Evolutionary conservation across 2,329 filamentous ascomycete species (phyloP).

Genomic region (Fragosphaeria purpurea): DNA sequence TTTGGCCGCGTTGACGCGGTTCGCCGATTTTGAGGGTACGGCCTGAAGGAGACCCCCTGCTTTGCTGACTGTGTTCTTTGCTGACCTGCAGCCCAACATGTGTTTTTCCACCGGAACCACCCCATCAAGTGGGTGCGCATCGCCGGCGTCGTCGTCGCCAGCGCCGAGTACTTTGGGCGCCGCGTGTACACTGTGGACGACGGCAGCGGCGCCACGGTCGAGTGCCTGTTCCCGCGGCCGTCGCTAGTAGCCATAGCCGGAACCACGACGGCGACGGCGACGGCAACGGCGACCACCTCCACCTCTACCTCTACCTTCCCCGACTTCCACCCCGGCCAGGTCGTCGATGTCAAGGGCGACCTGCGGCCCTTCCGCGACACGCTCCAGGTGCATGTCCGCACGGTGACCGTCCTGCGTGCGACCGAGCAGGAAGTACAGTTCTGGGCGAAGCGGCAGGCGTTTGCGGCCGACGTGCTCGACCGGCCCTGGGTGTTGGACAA

Average conservation of each 20-base stretch:
- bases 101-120: slow-evolving; percentile 62
- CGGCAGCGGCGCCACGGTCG: slow-evolving; percentile 50
- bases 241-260: too few relatives aligned
- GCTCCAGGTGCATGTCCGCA: slow-evolving; percentile 41
- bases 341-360: slow-evolving; percentile 48
- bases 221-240: slow-evolving; percentile 25
- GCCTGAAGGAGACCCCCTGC: not conserved
- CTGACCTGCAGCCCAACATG: slow-evolving; percentile 33
- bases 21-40: slow-evolving; percentile 44
- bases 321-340: slow-evolving; percentile 25
- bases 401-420: slow-evolving; percentile 34
- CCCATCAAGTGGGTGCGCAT: slow-evolving; percentile 68
- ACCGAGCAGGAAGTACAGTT: slow-evolving; percentile 49
- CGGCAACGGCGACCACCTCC: not conserved
- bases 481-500: slow-evolving; percentile 45
- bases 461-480: slow-evolving; percentile 39
- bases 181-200: slow-evolving; percentile 53
- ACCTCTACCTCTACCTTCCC: slow-evolving; percentile 12
- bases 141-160: slow-evolving; percentile 57
- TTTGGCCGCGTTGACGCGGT: slow-evolving; percentile 36
- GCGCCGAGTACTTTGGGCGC: slow-evolving; percentile 38
- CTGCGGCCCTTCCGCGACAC: slow-evolving; percentile 36
- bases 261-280: too few relatives aligned
- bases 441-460: slow-evolving; percentile 45
- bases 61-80: not conserved